Base-by-base conservation (phyloP, 2,329 filamentous ascomycete species). In the Geoglossum cookeanum region DNA sequence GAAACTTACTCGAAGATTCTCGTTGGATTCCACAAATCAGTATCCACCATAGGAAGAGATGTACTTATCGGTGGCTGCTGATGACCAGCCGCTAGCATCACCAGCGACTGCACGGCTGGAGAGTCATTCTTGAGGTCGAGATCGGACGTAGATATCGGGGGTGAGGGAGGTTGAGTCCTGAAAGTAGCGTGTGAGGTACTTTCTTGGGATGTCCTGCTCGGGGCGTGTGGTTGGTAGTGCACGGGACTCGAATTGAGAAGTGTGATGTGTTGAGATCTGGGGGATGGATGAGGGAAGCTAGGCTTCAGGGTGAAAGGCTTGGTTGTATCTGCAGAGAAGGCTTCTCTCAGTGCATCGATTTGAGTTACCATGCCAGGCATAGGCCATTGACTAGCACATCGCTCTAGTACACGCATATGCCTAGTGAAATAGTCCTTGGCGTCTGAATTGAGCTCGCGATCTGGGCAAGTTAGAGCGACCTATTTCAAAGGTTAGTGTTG, bases 401-500 rank as follows among this genome's bases (percentile, higher is more conserved):
- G 83, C 68, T 97, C 91, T 58, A 97, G 74, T 42, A 97, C 84
- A 57, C 90, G 82, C 91, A 97, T 96, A 64, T 96, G 90, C 53
- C 91, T 79, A 1, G 87, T 85, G 65, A 97, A 97, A 67, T 85
- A 97, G 60, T 91, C 85, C 35, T 87, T 79, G 4, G 91, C 87
- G 67, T 95, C 88, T 0, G 77, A 74, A 66, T 92, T 90, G 58
- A 95, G 78, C 44, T 92, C 86, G 1, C 88, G 86, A 67, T 97
- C 90, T 17, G 92, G 91, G 17, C 89, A 96, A 13, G 90, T 94
- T 60, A 96, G 84, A 3, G 90, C 90, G 62, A 95, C 85, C 90
- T 94, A 62, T 35, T 48, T 39, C 4, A 33, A 9, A 8, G 33
- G 15, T 42, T 13, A n/a, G 37, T 8, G 15, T 6, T 51, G 15